A percentile compares a stretch with the other conserved stretches of the same genome.
Conservation (phyloP, 805 yeast species). For the Scheffersomyces amazonensis region DNA sequence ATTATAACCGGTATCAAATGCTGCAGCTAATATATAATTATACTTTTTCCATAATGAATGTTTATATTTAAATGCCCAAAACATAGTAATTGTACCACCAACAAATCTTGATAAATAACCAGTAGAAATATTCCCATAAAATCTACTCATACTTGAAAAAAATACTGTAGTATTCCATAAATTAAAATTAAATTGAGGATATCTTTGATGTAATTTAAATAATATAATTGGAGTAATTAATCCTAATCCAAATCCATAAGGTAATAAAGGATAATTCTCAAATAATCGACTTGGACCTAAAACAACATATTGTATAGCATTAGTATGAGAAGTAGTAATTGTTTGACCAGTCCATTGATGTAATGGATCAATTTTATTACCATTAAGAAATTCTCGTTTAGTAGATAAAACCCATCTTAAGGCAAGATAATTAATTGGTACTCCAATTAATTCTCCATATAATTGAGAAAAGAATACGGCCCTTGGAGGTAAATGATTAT, state of each 20-base stretch:
- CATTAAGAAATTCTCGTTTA: conserved; percentile 36
- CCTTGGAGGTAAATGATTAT: conserved; percentile 52
- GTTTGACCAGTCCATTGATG: conserved; percentile 54
- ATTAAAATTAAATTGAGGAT: conserved; percentile 26
- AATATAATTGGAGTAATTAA: conserved; percentile 33
- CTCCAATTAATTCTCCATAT: conserved; percentile 50
- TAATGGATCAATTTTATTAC: conserved; percentile 38
- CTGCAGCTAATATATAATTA: conserved; percentile 50
- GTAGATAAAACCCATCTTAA: conserved; percentile 44
- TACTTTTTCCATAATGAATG: conserved; percentile 40
- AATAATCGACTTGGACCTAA: conserved; percentile 47
- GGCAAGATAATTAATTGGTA: conserved; percentile 50
- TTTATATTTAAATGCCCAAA: conserved; percentile 37
- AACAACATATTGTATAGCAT: conserved; percentile 50
- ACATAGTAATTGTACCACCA: conserved; percentile 49
- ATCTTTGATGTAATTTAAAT: conserved; percentile 23
- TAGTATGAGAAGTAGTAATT: conserved; percentile 40
- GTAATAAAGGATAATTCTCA: conserved; percentile 39
- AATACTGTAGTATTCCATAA: conserved; percentile 48
- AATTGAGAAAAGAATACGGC: conserved; percentile 50
- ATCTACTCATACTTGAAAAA: conserved; percentile 45
- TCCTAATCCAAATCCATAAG: conserved; percentile 44
- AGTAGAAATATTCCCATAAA: conserved; percentile 50
- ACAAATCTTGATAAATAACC: conserved; percentile 47
- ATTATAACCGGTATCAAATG: conserved; percentile 50